Conservation (phyloP, 2,329 filamentous ascomycete genomes). For the Ophiostoma pallidulum region DNA sequence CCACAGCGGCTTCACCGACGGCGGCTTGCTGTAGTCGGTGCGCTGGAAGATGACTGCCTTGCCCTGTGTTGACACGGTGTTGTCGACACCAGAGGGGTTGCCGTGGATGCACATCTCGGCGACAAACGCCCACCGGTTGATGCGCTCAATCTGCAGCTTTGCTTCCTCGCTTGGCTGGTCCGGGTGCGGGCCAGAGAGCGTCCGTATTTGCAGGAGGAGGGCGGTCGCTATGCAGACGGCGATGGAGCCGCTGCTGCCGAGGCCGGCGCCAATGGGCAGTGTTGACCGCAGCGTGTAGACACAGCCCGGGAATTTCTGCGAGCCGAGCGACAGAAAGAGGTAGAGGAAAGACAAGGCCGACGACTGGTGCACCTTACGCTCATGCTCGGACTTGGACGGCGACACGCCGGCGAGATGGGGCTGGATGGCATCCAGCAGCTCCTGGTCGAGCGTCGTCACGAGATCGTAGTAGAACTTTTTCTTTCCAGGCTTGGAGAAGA, state of each 20-base stretch:
- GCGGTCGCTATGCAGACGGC: slow-evolving; percentile 80
- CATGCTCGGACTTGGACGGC: slow-evolving; percentile 51
- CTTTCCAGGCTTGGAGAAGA: slow-evolving; percentile 70
- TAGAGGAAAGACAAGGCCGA: slow-evolving; percentile 86
- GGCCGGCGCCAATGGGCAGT: slow-evolving; percentile 81
- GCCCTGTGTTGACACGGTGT: slow-evolving; percentile 87
- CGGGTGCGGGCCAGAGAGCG: slow-evolving; percentile 80
- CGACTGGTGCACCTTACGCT: slow-evolving; percentile 73
- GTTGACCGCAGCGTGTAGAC: slow-evolving; percentile 88
- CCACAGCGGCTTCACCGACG: slow-evolving; percentile 65
- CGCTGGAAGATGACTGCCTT: slow-evolving; percentile 90
- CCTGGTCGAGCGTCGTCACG: slow-evolving; percentile 72
- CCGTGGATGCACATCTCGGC: slow-evolving; percentile 96
- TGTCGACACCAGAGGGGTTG: slow-evolving; percentile 93
- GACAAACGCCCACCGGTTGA: slow-evolving; percentile 97
- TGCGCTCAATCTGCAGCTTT: slow-evolving; percentile 82
- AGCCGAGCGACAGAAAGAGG: slow-evolving; percentile 80
- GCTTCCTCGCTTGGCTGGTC: slow-evolving; percentile 84
- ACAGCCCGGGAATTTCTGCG: slow-evolving; percentile 66
- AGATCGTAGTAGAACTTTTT: slow-evolving; percentile 94
- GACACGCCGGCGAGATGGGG: slow-evolving; percentile 70
- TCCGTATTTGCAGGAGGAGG: slow-evolving; percentile 77
- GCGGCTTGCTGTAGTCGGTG: slow-evolving; percentile 66
- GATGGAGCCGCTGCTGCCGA: slow-evolving; percentile 92
- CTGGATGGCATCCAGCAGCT: slow-evolving; percentile 70